Conservation (phyloP, 768 basidiomycete genomes). For the Phylloporus arenicola region DNA sequence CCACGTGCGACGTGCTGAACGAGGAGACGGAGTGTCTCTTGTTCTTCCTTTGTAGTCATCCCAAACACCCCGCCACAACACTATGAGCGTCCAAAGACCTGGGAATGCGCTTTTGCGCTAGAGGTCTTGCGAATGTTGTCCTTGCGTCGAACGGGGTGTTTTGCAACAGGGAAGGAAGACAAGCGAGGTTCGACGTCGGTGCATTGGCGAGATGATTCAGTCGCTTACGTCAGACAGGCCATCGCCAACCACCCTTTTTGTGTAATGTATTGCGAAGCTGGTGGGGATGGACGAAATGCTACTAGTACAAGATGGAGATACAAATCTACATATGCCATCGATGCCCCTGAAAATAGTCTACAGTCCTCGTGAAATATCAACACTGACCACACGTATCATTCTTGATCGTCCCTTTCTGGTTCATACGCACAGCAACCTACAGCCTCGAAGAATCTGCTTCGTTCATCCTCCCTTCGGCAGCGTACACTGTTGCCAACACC, state of each 20-base stretch:
- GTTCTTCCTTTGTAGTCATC: constrained; percentile 73
- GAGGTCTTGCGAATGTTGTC: constrained; percentile 2
- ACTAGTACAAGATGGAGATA: neutral
- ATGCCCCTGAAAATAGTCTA: neutral
- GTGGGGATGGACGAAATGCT: neutral
- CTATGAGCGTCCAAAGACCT: constrained; percentile 1
- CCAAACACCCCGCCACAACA: constrained; percentile 9
- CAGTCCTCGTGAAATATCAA: neutral
- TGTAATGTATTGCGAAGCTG: neutral
- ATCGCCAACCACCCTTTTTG: no score
- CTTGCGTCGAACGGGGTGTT: constrained; percentile 6
- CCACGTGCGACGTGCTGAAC: constrained; percentile 90
- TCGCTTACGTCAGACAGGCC: neutral
- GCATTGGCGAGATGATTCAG: neutral
- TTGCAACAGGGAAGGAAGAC: neutral
- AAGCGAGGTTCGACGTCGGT: neutral
- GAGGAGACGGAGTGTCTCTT: constrained; percentile 77
- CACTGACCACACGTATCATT: neutral
- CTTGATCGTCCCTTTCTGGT: constrained; percentile 15
- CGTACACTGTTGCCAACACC: constrained; percentile 34
- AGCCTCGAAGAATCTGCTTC: constrained; percentile 38
- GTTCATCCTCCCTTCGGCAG: constrained; percentile 40
- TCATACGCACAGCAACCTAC: constrained; percentile 48
- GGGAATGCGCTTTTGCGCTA: constrained; percentile 5
- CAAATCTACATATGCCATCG: neutral